A percentile compares a stretch with the other conserved stretches of the same genome.
Evolutionary conservation across 495 filamentous ascomycete species (phyloP).

Genomic region (Penicillium coprophilum): DNA sequence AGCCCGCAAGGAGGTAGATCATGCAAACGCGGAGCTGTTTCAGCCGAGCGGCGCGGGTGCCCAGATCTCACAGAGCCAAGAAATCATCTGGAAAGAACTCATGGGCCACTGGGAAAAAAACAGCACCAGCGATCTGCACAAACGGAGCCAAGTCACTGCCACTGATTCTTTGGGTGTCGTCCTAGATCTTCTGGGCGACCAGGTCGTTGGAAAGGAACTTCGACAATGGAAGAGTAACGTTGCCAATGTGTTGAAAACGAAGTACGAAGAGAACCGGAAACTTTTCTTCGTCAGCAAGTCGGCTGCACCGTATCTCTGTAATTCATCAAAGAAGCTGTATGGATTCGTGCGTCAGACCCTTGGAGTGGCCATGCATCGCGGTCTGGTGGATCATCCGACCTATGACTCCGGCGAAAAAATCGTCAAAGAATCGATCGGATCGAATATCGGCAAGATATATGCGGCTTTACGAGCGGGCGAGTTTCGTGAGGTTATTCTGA

Average conservation of each 20-base stretch:
- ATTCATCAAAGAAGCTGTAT: conserved; percentile 24
- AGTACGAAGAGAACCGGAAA: conserved; percentile 1
- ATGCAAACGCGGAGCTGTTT: background rate
- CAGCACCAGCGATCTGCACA: conserved; percentile 2
- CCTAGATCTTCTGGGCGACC: conserved; percentile 2
- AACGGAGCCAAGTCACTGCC: background rate
- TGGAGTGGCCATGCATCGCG: conserved; percentile 27
- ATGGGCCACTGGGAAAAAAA: conserved; percentile 1
- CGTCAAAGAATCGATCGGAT: conserved; percentile 22
- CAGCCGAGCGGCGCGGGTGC: background rate
- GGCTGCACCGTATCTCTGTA: conserved; percentile 17
- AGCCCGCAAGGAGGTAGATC: background rate
- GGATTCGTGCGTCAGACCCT: conserved; percentile 24
- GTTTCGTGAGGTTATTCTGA: conserved; percentile 34
- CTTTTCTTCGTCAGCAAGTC: conserved; percentile 4
- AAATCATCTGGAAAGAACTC: background rate
- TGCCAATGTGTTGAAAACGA: background rate
- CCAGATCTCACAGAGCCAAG: background rate
- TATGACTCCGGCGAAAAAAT: conserved; percentile 11
- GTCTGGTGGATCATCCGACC: conserved; percentile 30
- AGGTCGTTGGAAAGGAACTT: background rate
- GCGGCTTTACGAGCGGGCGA: conserved; percentile 19
- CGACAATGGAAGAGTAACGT: conserved; percentile 5
- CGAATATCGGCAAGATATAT: conserved; percentile 26
- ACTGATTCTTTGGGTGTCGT: conserved; percentile 2